These are phyloP conservation scores for Schoenoplectus tabernaemontani DNA, from an alignment of 202 grass and related monocot species.

Conservation along the genomic window DNA sequence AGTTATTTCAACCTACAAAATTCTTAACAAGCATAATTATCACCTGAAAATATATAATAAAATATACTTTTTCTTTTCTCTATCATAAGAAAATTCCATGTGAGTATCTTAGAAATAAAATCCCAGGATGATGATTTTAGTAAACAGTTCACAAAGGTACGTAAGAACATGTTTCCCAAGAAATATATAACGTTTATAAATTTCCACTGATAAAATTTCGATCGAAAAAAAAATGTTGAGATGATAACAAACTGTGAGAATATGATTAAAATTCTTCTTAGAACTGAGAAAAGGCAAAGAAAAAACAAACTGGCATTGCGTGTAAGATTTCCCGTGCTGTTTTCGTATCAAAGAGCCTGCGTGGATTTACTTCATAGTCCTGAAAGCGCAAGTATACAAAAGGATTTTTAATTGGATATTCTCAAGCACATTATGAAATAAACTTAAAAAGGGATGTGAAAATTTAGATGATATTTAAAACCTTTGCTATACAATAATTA, in stretches of 20 bases:
- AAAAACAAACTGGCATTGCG: slow-evolving; percentile 32
- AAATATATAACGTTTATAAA: not conserved
- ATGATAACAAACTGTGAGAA: not conserved
- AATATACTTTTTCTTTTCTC: not conserved
- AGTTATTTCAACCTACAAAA: slow-evolving; percentile 29
- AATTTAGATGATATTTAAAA: not conserved
- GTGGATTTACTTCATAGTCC: slow-evolving; percentile 34
- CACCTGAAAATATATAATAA: not conserved
- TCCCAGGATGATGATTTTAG: not conserved
- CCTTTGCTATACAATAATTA: not conserved
- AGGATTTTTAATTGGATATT: not conserved
- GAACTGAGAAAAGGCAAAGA: not conserved
- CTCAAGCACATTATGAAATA: not conserved
- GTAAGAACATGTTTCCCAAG: not conserved
- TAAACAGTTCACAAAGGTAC: not conserved
- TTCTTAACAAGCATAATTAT: not conserved
- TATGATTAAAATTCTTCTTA: not conserved
- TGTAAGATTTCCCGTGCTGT: slow-evolving; percentile 32
- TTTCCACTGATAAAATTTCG: not conserved
- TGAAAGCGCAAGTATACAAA: slow-evolving; percentile 5
- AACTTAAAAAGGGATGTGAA: not conserved
- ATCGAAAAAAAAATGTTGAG: not conserved
- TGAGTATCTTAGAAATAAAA: not conserved
- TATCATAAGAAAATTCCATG: not conserved
- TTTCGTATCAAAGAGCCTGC: slow-evolving; percentile 33